These are phyloP conservation scores for Kodamaea fukazawae DNA, from an alignment of 805 yeast species.

Conservation along the genomic window DNA sequence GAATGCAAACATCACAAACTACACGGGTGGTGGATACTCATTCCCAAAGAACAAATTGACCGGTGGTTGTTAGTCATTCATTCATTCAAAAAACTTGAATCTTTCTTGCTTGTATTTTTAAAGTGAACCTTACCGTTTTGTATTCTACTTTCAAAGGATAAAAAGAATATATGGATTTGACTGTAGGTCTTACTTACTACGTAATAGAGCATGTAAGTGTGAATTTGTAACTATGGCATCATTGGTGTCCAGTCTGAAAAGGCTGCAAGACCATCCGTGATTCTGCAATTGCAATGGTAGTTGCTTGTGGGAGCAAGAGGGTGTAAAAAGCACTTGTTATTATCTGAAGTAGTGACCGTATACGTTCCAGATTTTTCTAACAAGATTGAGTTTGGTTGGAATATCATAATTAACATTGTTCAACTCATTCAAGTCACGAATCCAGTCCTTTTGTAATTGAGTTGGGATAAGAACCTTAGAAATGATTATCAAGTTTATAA, in stretches of 20 bases:
- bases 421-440: constrained; percentile 60
- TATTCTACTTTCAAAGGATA: too few relatives aligned
- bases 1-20: constrained; percentile 66
- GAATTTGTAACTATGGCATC: too few relatives aligned
- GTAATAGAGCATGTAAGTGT: too few relatives aligned
- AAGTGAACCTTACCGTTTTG: too few relatives aligned
- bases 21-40: constrained; percentile 70
- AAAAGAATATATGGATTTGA: too few relatives aligned
- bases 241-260: too few relatives aligned
- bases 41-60: constrained; percentile 39
- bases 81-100: background rate
- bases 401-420: constrained; percentile 38
- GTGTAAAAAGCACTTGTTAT: too few relatives aligned
- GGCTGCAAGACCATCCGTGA: too few relatives aligned
- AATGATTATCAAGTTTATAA: constrained; percentile 51
- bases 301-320: too few relatives aligned
- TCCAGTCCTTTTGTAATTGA: constrained; percentile 51
- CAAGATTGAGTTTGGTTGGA: constrained; percentile 43
- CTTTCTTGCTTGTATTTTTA: constrained; percentile 4
- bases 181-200: too few relatives aligned
- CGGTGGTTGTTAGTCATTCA: constrained; percentile 7
- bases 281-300: too few relatives aligned
- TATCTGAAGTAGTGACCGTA: constrained; percentile 44
- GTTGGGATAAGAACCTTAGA: constrained; percentile 53
- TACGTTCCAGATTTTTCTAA: constrained; percentile 60